Evolutionary conservation across 2,329 filamentous ascomycete genomes (phyloP).

Genomic region (Raffaelea deltoideospora): DNA sequence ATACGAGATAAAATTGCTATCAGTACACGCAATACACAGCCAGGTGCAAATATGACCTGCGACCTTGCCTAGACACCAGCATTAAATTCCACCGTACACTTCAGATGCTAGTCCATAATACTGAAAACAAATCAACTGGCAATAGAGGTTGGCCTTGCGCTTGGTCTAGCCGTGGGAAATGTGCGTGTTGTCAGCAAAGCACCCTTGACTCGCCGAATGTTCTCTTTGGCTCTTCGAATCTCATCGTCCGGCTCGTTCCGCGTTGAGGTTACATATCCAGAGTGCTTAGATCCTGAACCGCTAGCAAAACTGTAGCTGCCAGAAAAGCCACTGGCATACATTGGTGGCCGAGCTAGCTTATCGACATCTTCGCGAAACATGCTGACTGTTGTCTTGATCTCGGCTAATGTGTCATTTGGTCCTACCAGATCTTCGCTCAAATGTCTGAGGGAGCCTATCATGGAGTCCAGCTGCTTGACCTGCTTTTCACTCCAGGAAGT

Average conservation of each 20-base stretch:
- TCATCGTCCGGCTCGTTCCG: slow-evolving; percentile 49
- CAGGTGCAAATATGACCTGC: too few species aligned
- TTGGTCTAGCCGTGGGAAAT: slow-evolving; percentile 51
- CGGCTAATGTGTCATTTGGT: slow-evolving; percentile 12
- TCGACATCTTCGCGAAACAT: slow-evolving; percentile 53
- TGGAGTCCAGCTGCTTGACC: slow-evolving; percentile 2
- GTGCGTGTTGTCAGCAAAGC: slow-evolving; percentile 59
- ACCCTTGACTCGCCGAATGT: slow-evolving; percentile 67
- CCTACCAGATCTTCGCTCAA: slow-evolving; percentile 3
- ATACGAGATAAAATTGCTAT: too few species aligned
- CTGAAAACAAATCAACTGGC: too few species aligned
- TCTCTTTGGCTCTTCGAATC: slow-evolving; percentile 56
- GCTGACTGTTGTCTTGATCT: slow-evolving; percentile 36
- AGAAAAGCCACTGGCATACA: too few species aligned
- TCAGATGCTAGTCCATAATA: too few species aligned
- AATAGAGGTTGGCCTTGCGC: too few species aligned
- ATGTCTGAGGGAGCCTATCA: slow-evolving; percentile 9
- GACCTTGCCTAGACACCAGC: too few species aligned
- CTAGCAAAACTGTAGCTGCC: too few species aligned
- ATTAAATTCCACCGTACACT: too few species aligned
- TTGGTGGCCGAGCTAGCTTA: slow-evolving; percentile 24
- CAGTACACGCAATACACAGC: too few species aligned
- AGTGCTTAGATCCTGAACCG: not conserved
- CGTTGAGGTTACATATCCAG: slow-evolving; percentile 25
- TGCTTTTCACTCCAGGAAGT: too few species aligned